These are phyloP conservation scores for Neurospora pannonica DNA, from an alignment of 495 filamentous ascomycete species.

Conservation along the genomic window DNA sequence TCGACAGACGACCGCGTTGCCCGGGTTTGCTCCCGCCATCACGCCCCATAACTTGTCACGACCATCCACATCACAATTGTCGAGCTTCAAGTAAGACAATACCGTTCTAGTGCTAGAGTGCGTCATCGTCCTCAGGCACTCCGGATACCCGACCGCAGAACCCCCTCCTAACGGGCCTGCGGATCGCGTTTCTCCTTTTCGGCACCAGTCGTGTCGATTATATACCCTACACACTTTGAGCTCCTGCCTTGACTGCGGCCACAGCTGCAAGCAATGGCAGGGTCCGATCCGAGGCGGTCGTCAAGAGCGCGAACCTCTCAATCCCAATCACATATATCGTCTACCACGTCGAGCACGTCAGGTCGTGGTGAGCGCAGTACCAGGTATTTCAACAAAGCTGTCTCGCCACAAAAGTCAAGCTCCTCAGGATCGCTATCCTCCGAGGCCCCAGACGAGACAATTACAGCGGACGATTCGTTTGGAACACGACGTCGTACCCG, in stretches of 20 bases:
- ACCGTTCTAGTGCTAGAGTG: background rate
- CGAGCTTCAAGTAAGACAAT: background rate
- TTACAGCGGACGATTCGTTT: slow-evolving; percentile 44
- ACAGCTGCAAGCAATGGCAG: slow-evolving; percentile 39
- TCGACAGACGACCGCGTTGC: background rate
- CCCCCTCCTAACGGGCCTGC: background rate
- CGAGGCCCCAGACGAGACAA: slow-evolving; percentile 69
- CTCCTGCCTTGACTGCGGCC: slow-evolving; percentile 19
- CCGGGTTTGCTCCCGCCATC: background rate
- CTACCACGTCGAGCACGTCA: slow-evolving; percentile 58
- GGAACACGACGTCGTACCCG: slow-evolving; percentile 56
- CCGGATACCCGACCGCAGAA: background rate
- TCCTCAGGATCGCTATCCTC: slow-evolving; percentile 65
- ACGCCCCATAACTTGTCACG: background rate
- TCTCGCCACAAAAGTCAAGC: slow-evolving; percentile 63
- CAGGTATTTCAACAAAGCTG: slow-evolving; percentile 58
- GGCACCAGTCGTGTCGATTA: background rate
- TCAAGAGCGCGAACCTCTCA: slow-evolving; percentile 81
- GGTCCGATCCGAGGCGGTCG: slow-evolving; percentile 71
- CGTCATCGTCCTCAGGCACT: background rate
- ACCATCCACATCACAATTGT: background rate
- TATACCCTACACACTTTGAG: background rate
- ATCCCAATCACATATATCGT: slow-evolving; percentile 68
- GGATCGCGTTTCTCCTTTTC: background rate
- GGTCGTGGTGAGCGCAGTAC: slow-evolving; percentile 60